Evolutionary conservation across 2,329 filamentous ascomycete species (phyloP).

Genomic region (Byssothecium circinans): DNA sequence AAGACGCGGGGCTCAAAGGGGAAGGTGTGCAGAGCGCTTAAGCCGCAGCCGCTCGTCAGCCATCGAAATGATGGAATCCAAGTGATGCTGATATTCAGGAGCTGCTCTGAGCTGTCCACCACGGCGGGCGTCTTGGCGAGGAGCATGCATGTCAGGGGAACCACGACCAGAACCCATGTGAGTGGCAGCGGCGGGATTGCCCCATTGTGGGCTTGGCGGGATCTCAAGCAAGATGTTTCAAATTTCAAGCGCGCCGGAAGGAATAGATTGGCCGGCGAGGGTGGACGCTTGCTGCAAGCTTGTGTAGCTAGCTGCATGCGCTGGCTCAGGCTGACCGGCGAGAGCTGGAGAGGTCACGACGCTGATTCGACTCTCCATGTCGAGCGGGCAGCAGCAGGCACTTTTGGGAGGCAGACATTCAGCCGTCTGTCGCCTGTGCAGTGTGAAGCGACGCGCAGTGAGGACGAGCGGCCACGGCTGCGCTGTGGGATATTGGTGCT

Average conservation of each 20-base stretch:
- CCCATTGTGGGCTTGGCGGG: slow-evolving; percentile 31
- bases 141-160: slow-evolving; percentile 19
- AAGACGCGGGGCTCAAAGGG: slow-evolving; percentile 31
- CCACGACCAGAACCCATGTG: slow-evolving; percentile 17
- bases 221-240: slow-evolving; percentile 34
- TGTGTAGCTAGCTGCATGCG: slow-evolving; percentile 44
- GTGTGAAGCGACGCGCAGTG: slow-evolving; percentile 5
- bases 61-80: slow-evolving; percentile 7
- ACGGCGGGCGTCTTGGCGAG: slow-evolving; percentile 17
- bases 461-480: slow-evolving; percentile 12
- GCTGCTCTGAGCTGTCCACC: too few relatives aligned
- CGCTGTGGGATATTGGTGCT: slow-evolving; percentile 17
- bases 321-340: slow-evolving; percentile 40
- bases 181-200: slow-evolving; percentile 28
- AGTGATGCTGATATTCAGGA: slow-evolving; percentile 37
- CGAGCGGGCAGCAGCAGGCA: slow-evolving; percentile 23
- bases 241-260: slow-evolving; percentile 27
- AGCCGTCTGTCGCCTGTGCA: slow-evolving; percentile 14
- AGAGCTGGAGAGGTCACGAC: slow-evolving; percentile 8
- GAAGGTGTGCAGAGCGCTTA: slow-evolving; percentile 16
- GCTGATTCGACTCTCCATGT: too few relatives aligned
- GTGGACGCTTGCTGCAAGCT: slow-evolving; percentile 31
- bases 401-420: slow-evolving; percentile 5
- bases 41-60: slow-evolving; percentile 18
- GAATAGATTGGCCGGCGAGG: slow-evolving; percentile 37